Percentiles rank a stretch among this genome's conserved stretches.
These are phyloP conservation scores for Cryptococcus floricola DNA, from an alignment of 1,284 basidiomycete species.

Conservation along the genomic window DNA sequence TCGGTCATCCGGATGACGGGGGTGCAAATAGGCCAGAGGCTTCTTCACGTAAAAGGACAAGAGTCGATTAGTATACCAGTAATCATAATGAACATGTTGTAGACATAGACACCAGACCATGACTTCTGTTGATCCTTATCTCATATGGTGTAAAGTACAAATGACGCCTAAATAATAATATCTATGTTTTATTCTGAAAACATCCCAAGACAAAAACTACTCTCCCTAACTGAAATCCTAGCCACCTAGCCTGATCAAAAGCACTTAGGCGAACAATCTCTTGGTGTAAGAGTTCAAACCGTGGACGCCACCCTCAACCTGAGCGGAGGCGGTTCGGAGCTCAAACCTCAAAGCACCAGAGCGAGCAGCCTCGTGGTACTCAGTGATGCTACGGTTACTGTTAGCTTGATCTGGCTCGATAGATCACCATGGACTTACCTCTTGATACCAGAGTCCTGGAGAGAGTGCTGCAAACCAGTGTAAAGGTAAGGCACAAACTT, in stretches of 20 bases:
- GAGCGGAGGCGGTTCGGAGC: conserved; percentile 88
- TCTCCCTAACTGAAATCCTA: neutral
- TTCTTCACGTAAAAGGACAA: conserved; percentile 9
- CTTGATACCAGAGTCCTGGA: conserved; percentile 87
- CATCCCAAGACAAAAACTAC: neutral
- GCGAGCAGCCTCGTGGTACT: conserved; percentile 61
- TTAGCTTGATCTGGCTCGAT: conserved; percentile 3
- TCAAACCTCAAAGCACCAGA: conserved; percentile 80
- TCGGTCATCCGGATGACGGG: conserved; percentile 54
- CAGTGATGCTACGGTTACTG: conserved; percentile 35
- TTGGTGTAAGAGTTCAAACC: conserved; percentile 73
- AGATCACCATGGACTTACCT: conserved; percentile 51
- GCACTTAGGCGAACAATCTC: conserved; percentile 55
- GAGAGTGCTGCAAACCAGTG: conserved; percentile 88
- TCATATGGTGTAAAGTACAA: too few relatives aligned
- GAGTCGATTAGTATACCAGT: conserved; percentile 15
- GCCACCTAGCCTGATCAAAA: too few relatives aligned
- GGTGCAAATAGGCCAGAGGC: conserved; percentile 10
- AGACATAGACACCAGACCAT: too few relatives aligned
- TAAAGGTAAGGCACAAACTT: conserved; percentile 90
- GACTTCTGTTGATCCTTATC: too few relatives aligned
- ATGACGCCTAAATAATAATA: too few relatives aligned
- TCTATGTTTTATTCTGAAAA: too few relatives aligned
- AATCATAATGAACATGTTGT: neutral
- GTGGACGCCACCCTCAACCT: conserved; percentile 94